phyloP scores from a whole-genome alignment of 2,329 filamentous ascomycete genomes.

The Aspergillus jensenii region DNA sequence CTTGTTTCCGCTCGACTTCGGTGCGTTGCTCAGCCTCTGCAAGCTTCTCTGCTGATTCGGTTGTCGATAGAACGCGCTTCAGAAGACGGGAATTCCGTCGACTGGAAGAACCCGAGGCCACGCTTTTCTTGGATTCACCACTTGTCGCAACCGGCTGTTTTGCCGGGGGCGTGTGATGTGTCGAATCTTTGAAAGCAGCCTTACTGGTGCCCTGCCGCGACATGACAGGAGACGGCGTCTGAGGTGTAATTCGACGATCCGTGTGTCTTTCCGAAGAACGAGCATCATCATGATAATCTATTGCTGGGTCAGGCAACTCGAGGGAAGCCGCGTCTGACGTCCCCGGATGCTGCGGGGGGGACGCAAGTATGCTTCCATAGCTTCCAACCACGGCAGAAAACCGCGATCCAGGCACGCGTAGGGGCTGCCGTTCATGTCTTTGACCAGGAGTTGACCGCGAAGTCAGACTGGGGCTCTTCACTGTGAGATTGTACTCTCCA shows the following conservation, averaged over 20 bases:
- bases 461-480: slow-evolving; percentile 23
- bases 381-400: slow-evolving; percentile 44
- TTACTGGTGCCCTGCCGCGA: slow-evolving; percentile 18
- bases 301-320: slow-evolving; percentile 62
- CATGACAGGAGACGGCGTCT: slow-evolving; percentile 27
- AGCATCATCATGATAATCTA: slow-evolving; percentile 44
- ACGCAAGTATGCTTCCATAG: slow-evolving; percentile 65
- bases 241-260: slow-evolving; percentile 17
- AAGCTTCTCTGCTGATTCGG: slow-evolving; percentile 44
- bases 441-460: slow-evolving; percentile 37
- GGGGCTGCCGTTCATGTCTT: slow-evolving; percentile 38
- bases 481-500: slow-evolving; percentile 10
- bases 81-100: slow-evolving; percentile 30
- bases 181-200: slow-evolving; percentile 2
- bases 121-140: slow-evolving; percentile 20
- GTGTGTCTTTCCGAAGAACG: slow-evolving; percentile 16
- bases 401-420: slow-evolving; percentile 34
- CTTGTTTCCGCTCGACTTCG: slow-evolving; percentile 69
- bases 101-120: slow-evolving; percentile 26
- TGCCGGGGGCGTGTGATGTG: slow-evolving; percentile 10
- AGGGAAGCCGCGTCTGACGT: slow-evolving; percentile 50
- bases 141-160: slow-evolving; percentile 6
- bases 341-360: slow-evolving; percentile 43
- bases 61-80: slow-evolving; percentile 40
- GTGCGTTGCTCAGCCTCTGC: slow-evolving; percentile 56